Evolutionary conservation across 495 filamentous ascomycete species (phyloP), one percentile per base, ranked within the genome.

Genomic region (Penicillium simplicissimum): DNA sequence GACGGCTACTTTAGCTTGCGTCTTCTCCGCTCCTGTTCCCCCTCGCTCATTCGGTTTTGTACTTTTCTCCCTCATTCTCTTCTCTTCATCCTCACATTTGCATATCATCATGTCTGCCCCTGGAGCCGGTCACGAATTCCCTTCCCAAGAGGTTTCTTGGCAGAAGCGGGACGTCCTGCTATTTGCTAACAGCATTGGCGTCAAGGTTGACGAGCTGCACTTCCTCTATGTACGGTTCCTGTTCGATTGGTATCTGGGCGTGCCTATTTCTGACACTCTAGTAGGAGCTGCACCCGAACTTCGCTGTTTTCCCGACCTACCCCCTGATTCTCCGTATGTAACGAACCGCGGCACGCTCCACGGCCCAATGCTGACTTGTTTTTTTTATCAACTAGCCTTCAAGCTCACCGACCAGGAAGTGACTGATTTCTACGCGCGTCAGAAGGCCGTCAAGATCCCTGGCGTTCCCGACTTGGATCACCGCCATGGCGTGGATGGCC

Each of bases 231-330:
- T 93, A 79, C n/a, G 60, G 36, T 11, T 14, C 37, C 14, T 15
- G 84, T 66, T 35, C 28, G 14, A 19, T 28, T 23, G 21, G 5
- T 13, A 35, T 6, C 23, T n/a, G 8, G 10, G 23, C 14, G 1
- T n/a, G 2, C 13, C 14, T 17, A 8, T 43, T 15, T 25, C 15
- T 48, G 17, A n/a, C 37, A 42, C 21, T 54, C 6, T 48, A 52
- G 33, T 38, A 94, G 89, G 91, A 94, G 75, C 83, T 93, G 33
- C 88, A 96, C 70, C 90, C 91, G 45, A 81, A 87, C 62, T 96
- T 96, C 74, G 66, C 87, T 38, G 88, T 90, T 70, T 97, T 96
- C 75, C 92, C 92, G 6, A 95, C 92, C 55, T 96, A 96, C 71
- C 84, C 91, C 25, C 81, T 93, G 59, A 88, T 94, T 63, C 87